These are phyloP conservation scores for Citrus hindsii DNA, from an alignment of 345 rosid species.

Conservation along the genomic window DNA sequence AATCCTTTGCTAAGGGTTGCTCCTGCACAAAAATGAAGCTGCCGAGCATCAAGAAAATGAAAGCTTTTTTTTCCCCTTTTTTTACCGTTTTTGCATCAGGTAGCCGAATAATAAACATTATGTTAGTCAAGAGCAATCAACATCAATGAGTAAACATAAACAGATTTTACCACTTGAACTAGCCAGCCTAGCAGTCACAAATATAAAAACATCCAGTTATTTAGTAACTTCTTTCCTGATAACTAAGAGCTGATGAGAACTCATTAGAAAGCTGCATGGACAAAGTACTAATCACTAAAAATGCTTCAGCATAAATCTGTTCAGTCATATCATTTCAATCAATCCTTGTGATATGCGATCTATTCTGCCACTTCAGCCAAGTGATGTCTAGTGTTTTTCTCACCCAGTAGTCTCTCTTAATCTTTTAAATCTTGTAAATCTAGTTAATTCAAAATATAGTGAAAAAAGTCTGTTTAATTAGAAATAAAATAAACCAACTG, in stretches of 20 bases:
- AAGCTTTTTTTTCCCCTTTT: background rate
- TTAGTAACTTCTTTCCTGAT: background rate
- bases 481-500: no score
- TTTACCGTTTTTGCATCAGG: background rate
- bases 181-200: no score
- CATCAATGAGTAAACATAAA: background rate
- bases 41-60: background rate
- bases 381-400: background rate
- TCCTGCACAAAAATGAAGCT: conserved; percentile 37
- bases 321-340: background rate
- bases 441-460: no score
- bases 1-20: conserved; percentile 96
- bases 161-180: no score
- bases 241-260: background rate
- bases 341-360: background rate
- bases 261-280: background rate
- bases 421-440: no score
- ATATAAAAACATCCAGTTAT: background rate
- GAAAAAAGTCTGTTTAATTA: no score
- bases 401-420: no score
- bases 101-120: background rate
- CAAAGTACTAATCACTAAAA: background rate
- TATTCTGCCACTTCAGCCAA: background rate
- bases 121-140: background rate
- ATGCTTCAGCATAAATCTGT: background rate